Base-by-base conservation (phyloP, 768 basidiomycete species). In the Scleroderma citrinum region DNA sequence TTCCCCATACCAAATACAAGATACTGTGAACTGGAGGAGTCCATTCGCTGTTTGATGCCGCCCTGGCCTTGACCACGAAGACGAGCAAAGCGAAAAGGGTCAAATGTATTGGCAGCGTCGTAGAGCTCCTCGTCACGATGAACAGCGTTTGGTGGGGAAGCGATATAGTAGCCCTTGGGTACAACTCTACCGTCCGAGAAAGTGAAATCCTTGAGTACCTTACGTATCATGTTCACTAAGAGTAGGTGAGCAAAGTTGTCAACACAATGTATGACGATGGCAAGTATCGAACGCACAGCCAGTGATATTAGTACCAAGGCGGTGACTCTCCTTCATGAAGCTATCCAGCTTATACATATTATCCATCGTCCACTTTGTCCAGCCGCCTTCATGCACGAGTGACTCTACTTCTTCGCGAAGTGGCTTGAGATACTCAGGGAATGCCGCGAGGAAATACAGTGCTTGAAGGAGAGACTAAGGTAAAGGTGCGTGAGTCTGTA, bases 11-110 rank as follows among this genome's bases (percentile, higher is more conserved):
- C 73, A 56, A 76, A 76, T 1, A 61, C 47, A 19, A 75, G 44
- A 49, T 61, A 75, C 8, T 53, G 58, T 30, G 32, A 61, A 23
- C 57, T 54, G 0, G 70, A 69, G 16, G 68, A 65, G 21, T 64
- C 64, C 37, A 70, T 65, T 44, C 68, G 69, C 36, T 71, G 59
- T 50, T 66, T 70, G 3, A 42, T 51, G 7, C 46, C 52, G 20
- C 72, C 71, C 2, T 54, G 67, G 2, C 64, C 56, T 30, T 47
- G 54, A 16, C 71, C 62, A 41, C 65, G 55, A 54, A 70, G 61
- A 12, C 66, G 58, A 0, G 68, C 61, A 54, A 78, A 81, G 2
- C 80, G 75, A 59, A 76, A 78, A 0, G 73, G 73, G 34, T 78
- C 69, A 51, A 82, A 75, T 4, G 46, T 49, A 0, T 60, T 19